Conservation (phyloP, 2,329 filamentous ascomycete species). For the Colletotrichum costaricense region DNA sequence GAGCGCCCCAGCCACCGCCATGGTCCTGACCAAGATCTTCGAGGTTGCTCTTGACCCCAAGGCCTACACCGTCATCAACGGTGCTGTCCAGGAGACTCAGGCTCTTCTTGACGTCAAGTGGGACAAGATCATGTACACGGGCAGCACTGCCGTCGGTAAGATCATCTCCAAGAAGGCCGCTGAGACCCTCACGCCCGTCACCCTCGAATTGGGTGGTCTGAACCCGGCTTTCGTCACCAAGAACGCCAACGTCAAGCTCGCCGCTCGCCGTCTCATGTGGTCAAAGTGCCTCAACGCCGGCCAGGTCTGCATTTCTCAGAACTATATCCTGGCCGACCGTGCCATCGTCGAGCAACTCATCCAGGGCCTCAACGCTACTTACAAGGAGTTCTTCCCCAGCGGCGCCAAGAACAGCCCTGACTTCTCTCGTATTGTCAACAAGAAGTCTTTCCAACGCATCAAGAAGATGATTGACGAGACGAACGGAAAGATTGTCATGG, state of each 20-base stretch:
- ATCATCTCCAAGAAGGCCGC: constrained; percentile 93
- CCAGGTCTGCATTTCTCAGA: constrained; percentile 92
- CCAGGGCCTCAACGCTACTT: constrained; percentile 75
- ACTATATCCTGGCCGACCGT: constrained; percentile 88
- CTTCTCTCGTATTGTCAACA: constrained; percentile 84
- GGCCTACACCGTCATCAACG: constrained; percentile 84
- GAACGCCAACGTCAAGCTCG: constrained; percentile 81
- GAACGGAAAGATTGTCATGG: constrained; percentile 86
- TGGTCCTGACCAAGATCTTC: constrained; percentile 83
- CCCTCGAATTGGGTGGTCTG: constrained; percentile 88
- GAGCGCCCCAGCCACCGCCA: constrained; percentile 78
- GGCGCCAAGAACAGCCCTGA: constrained; percentile 84
- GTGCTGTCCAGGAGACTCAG: constrained; percentile 82
- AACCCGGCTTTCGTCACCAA: constrained; percentile 95
- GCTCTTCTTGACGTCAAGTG: constrained; percentile 88
- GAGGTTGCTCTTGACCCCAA: constrained; percentile 80
- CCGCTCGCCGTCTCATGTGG: constrained; percentile 88
- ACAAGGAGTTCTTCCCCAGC: constrained; percentile 84
- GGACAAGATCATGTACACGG: constrained; percentile 99
- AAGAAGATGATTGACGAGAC: constrained; percentile 92
- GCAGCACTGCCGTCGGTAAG: constrained; percentile 80
- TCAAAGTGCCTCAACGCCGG: constrained; percentile 88
- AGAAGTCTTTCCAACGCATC: constrained; percentile 81
- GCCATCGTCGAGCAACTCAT: constrained; percentile 79
- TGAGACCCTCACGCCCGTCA: constrained; percentile 86